Evolutionary conservation across 2,329 filamentous ascomycete species (phyloP).

Genomic region (Aureobasidium mangrovei): DNA sequence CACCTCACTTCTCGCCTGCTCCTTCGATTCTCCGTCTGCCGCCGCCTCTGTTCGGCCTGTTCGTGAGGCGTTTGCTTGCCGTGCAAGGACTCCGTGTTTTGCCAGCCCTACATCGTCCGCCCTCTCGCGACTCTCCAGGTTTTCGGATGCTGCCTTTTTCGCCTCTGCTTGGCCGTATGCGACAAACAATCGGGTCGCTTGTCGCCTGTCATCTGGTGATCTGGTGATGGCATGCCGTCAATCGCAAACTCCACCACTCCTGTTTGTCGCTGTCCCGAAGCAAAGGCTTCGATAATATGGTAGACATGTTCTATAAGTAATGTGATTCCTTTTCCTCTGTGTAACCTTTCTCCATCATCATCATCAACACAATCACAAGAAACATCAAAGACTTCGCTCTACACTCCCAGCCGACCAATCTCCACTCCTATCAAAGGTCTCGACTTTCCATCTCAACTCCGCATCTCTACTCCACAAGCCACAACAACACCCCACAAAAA

Average conservation of each 20-base stretch:
- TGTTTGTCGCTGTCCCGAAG: not conserved
- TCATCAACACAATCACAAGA: not conserved
- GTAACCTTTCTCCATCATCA: not conserved
- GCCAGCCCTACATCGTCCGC: not conserved
- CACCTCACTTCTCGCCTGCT: slow-evolving; percentile 2
- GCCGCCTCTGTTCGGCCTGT: not conserved
- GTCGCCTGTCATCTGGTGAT: slow-evolving; percentile 10
- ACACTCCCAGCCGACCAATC: not conserved
- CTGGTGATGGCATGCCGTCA: not conserved
- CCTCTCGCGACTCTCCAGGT: not conserved
- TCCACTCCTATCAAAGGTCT: not conserved
- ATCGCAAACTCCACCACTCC: not conserved
- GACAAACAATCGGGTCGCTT: not conserved
- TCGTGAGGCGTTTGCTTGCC: not conserved
- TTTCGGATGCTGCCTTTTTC: not conserved
- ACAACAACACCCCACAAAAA: not conserved
- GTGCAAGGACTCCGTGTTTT: not conserved
- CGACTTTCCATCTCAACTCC: not conserved
- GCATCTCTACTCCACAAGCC: not conserved
- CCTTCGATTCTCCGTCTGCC: not conserved
- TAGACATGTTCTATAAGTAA: slow-evolving; percentile 4
- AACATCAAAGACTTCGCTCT: not conserved
- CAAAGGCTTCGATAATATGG: not conserved
- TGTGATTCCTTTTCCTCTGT: not conserved
- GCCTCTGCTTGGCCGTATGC: not conserved